These are phyloP conservation scores for Cucurbita maxima DNA, from an alignment of 306 rosid species.

Conservation along the genomic window DNA sequence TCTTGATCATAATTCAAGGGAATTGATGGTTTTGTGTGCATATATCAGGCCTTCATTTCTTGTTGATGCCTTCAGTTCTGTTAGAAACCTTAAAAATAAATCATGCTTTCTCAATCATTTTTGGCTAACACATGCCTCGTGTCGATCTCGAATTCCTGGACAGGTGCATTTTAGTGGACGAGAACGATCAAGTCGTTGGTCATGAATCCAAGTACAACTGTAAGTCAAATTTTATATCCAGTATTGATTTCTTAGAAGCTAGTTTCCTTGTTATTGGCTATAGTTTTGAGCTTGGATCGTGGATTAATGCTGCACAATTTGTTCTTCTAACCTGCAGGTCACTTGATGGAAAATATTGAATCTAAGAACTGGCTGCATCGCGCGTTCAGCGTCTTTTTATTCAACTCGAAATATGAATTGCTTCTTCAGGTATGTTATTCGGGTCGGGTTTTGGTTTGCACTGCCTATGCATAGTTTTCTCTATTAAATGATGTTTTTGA, in stretches of 20 bases:
- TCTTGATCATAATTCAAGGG: background rate
- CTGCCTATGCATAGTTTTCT: background rate
- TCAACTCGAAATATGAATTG: conserved; percentile 80
- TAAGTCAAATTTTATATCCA: conserved; percentile 24
- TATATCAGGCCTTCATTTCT: background rate
- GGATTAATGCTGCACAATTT: background rate
- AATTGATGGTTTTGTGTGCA: background rate
- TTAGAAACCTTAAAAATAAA: background rate
- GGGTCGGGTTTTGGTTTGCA: background rate
- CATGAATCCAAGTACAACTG: conserved; percentile 92
- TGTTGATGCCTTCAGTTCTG: background rate
- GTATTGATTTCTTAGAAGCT: background rate
- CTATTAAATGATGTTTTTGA: background rate
- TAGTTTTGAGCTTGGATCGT: background rate
- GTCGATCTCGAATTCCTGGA: conserved; percentile 11
- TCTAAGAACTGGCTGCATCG: conserved; percentile 72
- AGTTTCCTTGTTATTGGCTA: background rate
- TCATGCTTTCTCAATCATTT: background rate
- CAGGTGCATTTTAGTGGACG: conserved; percentile 97
- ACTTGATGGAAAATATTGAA: conserved; percentile 94
- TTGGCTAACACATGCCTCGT: background rate
- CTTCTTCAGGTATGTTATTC: conserved; percentile 72
- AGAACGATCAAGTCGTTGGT: conserved; percentile 83
- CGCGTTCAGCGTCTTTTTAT: conserved; percentile 92
- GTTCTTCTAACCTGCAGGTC: conserved; percentile 40